Percentiles rank a stretch among this genome's conserved stretches.
These are phyloP conservation scores for Fusarium sp. DNA, from an alignment of 2,329 filamentous ascomycete genomes.

Conservation along the genomic window DNA sequence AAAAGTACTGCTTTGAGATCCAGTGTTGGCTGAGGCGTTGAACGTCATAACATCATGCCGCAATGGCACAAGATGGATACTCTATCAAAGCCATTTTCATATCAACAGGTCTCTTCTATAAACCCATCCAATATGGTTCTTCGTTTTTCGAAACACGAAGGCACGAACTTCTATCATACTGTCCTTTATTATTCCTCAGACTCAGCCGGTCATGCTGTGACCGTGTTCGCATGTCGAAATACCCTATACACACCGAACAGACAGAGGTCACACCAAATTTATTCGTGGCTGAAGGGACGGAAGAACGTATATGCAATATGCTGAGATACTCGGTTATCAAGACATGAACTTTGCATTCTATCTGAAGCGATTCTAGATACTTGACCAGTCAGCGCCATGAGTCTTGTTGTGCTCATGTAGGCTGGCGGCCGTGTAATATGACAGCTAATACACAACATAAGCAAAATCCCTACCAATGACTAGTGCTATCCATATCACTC, in stretches of 20 bases:
- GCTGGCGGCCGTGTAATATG: too few relatives aligned
- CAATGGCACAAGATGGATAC: too few relatives aligned
- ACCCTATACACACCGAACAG: not conserved
- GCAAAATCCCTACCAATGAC: not conserved
- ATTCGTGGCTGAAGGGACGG: not conserved
- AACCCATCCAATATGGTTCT: too few relatives aligned
- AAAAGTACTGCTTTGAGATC: not conserved
- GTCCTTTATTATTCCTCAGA: not conserved
- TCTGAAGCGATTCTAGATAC: too few relatives aligned
- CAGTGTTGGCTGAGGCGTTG: not conserved
- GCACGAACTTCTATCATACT: too few relatives aligned
- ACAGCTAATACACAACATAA: not conserved
- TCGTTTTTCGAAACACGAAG: too few relatives aligned
- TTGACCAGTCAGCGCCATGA: not conserved
- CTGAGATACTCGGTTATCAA: not conserved
- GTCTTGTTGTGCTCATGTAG: not conserved
- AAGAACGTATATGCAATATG: not conserved
- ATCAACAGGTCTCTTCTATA: too few relatives aligned
- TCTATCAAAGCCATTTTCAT: too few relatives aligned
- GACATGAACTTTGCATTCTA: too few relatives aligned
- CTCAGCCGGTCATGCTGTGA: not conserved
- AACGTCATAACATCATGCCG: not conserved
- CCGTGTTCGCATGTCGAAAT: not conserved
- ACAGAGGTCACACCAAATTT: not conserved
- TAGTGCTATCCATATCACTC: too few relatives aligned